Conservation (phyloP, 306 rosid species). For the Senna tora region DNA sequence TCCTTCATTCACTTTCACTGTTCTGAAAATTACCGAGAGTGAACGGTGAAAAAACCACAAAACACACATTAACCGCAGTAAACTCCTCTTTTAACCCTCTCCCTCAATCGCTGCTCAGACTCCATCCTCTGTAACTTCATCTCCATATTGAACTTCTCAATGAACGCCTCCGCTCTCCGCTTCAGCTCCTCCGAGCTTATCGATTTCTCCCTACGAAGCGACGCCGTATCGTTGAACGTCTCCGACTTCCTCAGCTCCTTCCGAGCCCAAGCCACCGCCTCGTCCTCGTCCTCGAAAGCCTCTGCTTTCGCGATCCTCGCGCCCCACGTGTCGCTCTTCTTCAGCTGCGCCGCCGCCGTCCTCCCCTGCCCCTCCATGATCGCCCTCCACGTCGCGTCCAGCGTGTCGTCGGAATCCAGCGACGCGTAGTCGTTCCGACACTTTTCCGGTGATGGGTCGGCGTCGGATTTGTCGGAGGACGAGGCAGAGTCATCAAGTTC, state of each 20-base stretch:
- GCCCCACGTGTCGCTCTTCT: conserved; percentile 59
- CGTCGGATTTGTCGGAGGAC: background rate
- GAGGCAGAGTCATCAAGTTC: background rate
- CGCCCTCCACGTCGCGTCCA: conserved; percentile 59
- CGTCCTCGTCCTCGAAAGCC: conserved; percentile 44
- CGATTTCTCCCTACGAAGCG: conserved; percentile 65
- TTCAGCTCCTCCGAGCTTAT: conserved; percentile 75
- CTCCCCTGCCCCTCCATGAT: conserved; percentile 55
- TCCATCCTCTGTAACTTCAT: conserved; percentile 81
- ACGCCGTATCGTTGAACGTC: conserved; percentile 62
- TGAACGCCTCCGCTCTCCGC: conserved; percentile 67
- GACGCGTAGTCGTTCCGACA: background rate
- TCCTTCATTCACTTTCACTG: no score
- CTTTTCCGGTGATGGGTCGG: background rate
- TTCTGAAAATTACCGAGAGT: conserved; percentile 32
- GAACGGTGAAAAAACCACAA: conserved; percentile 38
- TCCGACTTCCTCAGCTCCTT: conserved; percentile 69
- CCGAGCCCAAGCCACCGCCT: conserved; percentile 63
- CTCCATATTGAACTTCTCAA: conserved; percentile 55
- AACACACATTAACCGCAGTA: conserved; percentile 35
- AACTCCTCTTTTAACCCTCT: conserved; percentile 51
- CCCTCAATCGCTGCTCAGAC: conserved; percentile 67
- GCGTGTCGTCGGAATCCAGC: background rate
- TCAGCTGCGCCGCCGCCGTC: conserved; percentile 34
- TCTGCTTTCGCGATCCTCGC: conserved; percentile 34